Evolutionary conservation across 2,329 filamentous ascomycete genomes (phyloP).

Genomic region (Arthrobotrys pseudoclavata): DNA sequence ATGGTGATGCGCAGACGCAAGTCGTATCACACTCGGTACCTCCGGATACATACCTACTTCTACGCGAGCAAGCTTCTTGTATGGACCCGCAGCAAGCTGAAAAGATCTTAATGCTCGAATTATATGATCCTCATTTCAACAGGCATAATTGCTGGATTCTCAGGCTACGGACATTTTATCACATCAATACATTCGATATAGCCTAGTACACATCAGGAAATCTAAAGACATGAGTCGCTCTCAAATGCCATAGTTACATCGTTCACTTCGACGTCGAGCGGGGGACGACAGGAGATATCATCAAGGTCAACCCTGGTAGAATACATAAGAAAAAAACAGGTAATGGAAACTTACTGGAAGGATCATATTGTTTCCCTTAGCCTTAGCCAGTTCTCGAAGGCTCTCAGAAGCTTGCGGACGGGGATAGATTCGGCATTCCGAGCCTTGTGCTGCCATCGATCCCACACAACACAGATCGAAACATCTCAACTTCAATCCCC

Average conservation of each 20-base stretch:
- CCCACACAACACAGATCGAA: conserved; percentile 17
- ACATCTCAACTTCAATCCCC: neutral
- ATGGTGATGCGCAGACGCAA: conserved; percentile 28
- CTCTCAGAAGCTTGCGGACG: conserved; percentile 6
- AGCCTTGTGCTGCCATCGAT: conserved; percentile 33
- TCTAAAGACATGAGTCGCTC: neutral
- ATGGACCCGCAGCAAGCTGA: neutral
- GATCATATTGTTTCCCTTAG: neutral
- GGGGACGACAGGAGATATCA: neutral
- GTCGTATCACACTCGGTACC: conserved; percentile 37
- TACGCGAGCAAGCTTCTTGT: neutral
- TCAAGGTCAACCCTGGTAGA: conserved; percentile 7
- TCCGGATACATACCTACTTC: conserved; percentile 4
- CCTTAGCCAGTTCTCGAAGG: conserved; percentile 3
- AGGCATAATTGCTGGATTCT: conserved; percentile 16
- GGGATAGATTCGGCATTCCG: conserved; percentile 26
- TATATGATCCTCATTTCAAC: conserved; percentile 14
- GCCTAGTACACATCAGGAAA: neutral
- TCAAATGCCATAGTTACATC: neutral
- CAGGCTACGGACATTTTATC: conserved; percentile 18
- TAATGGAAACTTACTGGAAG: conserved; percentile 10
- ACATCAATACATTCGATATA: conserved; percentile 2
- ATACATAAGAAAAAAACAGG: neutral
- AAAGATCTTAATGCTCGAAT: conserved; percentile 14
- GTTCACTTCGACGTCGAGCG: neutral